These are phyloP conservation scores for Trichoderma polysporum DNA, from an alignment of 2,329 filamentous ascomycete genomes.

Conservation along the genomic window DNA sequence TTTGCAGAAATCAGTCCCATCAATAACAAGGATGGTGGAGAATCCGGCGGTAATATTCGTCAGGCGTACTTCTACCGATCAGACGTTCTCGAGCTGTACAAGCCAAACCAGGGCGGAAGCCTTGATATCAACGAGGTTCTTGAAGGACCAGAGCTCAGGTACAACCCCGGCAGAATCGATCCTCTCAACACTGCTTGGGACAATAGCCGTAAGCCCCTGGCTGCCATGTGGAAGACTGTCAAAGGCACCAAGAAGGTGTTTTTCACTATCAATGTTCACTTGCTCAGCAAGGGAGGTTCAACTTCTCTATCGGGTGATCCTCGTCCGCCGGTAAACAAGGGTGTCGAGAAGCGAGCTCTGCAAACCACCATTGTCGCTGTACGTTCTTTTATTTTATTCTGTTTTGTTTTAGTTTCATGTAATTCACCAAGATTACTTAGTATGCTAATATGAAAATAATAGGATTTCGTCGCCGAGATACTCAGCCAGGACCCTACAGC, in stretches of 20 bases:
- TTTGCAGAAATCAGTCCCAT: constrained; percentile 60
- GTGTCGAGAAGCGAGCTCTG: constrained; percentile 53
- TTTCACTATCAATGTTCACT: constrained; percentile 73
- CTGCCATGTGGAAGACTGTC: constrained; percentile 62
- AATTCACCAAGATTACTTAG: too few relatives aligned
- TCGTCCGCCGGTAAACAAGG: constrained; percentile 65
- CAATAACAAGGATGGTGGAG: constrained; percentile 62
- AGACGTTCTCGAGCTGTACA: constrained; percentile 56
- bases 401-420: neutral
- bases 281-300: constrained; percentile 64
- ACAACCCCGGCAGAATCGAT: constrained; percentile 68
- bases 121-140: constrained; percentile 59
- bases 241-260: constrained; percentile 53
- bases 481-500: constrained; percentile 56
- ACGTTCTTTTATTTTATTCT: constrained; percentile 30
- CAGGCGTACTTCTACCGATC: constrained; percentile 68
- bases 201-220: constrained; percentile 64
- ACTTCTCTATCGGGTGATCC: constrained; percentile 64
- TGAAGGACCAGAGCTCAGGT: constrained; percentile 54
- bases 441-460: neutral
- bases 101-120: constrained; percentile 55
- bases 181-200: constrained; percentile 60
- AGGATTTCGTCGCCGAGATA: constrained; percentile 58
- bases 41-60: constrained; percentile 71
- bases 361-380: constrained; percentile 61